These are phyloP conservation scores for Calonectria hongkongensis DNA, from an alignment of 2,329 filamentous ascomycete species.

Conservation along the genomic window DNA sequence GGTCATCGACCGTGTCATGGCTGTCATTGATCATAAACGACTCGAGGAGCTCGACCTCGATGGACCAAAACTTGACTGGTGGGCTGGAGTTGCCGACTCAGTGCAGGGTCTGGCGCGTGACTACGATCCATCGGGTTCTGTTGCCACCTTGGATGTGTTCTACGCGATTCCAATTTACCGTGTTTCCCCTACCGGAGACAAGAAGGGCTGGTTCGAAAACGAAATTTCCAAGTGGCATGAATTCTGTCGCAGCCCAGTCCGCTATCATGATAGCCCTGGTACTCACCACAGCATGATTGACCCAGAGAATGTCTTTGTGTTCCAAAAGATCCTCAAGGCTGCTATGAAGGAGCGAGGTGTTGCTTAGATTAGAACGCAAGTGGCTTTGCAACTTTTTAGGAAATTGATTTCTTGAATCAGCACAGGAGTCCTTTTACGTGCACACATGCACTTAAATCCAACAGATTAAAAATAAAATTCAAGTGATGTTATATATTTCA, in stretches of 20 bases:
- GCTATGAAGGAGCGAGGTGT: slow-evolving; percentile 14
- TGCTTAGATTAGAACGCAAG: not conserved
- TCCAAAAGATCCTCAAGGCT: slow-evolving; percentile 15
- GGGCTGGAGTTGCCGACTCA: slow-evolving; percentile 2
- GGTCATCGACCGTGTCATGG: not conserved
- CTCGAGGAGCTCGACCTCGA: slow-evolving; percentile 7
- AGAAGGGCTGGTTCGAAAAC: slow-evolving; percentile 8
- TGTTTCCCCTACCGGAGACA: not conserved
- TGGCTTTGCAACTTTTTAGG: not conserved
- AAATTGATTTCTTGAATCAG: not conserved
- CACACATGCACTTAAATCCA: no score
- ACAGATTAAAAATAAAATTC: no score
- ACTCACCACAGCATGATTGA: slow-evolving; percentile 13
- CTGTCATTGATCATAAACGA: slow-evolving; percentile 9
- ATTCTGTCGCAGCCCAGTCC: not conserved
- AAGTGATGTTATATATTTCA: no score
- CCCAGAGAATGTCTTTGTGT: slow-evolving; percentile 4
- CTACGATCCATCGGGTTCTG: slow-evolving; percentile 5
- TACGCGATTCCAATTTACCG: slow-evolving; percentile 5
- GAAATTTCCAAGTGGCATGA: slow-evolving; percentile 14
- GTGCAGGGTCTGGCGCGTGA: not conserved
- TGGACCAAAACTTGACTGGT: slow-evolving; percentile 3
- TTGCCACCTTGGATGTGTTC: not conserved
- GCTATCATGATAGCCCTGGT: not conserved
- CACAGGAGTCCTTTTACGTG: no score